Percentiles rank a stretch among this genome's conserved stretches.
These are phyloP conservation scores for Camelina laxa DNA, from an alignment of 345 rosid genomes.

Conservation along the genomic window DNA sequence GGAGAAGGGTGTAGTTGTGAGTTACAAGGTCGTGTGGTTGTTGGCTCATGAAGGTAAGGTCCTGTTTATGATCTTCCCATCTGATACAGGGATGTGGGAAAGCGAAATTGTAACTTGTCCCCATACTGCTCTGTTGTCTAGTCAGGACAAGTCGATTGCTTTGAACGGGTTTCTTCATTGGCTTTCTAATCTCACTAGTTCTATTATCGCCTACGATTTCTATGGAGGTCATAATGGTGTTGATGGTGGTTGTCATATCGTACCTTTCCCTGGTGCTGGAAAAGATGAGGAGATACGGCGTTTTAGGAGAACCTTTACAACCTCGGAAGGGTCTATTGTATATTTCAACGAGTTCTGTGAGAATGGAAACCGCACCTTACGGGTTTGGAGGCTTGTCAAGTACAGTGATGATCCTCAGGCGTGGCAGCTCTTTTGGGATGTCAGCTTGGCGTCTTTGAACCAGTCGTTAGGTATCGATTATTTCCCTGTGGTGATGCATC, in stretches of 20 bases:
- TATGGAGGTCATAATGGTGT: not conserved
- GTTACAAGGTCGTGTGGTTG: conserved; percentile 38
- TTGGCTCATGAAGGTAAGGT: not conserved
- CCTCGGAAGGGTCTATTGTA: conserved; percentile 30
- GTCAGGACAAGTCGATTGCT: conserved; percentile 8
- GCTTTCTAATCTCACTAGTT: not conserved
- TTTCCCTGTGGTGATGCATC: conserved; percentile 23
- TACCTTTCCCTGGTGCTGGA: not conserved
- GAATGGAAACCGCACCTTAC: not conserved
- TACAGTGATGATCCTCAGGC: conserved; percentile 14
- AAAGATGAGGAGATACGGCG: not conserved
- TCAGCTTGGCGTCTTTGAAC: not conserved
- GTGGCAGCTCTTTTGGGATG: conserved; percentile 29
- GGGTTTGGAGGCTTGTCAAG: conserved; percentile 37
- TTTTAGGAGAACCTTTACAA: conserved; percentile 20
- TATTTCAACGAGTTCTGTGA: conserved; percentile 19
- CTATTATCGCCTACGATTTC: conserved; percentile 24
- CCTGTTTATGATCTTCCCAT: conserved; percentile 13
- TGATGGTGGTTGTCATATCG: not conserved
- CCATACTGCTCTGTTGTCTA: not conserved
- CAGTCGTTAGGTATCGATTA: not conserved
- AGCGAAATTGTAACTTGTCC: not conserved
- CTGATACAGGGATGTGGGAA: conserved; percentile 28
- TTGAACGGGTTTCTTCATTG: conserved; percentile 34
- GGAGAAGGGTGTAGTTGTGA: not conserved